Percentiles rank a stretch among this genome's conserved stretches.
Conservation (phyloP, 345 rosid species). For the Anastatica hierochuntica region DNA sequence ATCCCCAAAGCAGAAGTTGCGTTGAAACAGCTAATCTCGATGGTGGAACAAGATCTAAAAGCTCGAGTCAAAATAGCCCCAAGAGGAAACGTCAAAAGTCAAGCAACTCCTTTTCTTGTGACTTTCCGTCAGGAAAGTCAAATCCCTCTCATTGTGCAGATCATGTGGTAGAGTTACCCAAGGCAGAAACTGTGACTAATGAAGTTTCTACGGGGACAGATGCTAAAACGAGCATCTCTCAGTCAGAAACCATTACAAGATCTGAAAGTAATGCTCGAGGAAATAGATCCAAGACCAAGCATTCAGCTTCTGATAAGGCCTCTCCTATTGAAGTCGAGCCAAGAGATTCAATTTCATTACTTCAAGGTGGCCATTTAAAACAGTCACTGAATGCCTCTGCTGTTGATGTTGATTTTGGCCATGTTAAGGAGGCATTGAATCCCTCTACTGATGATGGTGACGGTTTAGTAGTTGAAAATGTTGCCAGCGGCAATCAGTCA, state of each 20-base stretch:
- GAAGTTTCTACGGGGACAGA: conserved; percentile 5
- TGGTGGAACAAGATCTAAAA: conserved; percentile 29
- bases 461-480: conserved; percentile 10
- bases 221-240: conserved; percentile 2
- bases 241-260: conserved; percentile 11
- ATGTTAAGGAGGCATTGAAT: conserved; percentile 3
- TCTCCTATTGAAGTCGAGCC: conserved; percentile 12
- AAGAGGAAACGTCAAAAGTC: conserved; percentile 16
- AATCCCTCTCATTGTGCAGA: conserved; percentile 8
- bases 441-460: conserved; percentile 5
- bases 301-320: conserved; percentile 8
- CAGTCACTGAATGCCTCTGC: conserved; percentile 9
- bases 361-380: conserved; percentile 6
- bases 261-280: neutral
- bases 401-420: conserved; percentile 1
- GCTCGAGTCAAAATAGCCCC: conserved; percentile 17
- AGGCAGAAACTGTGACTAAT: neutral
- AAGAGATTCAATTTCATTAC: conserved; percentile 8
- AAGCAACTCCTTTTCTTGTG: conserved; percentile 18
- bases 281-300: conserved; percentile 4
- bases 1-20: conserved; percentile 24
- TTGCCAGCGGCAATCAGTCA: conserved; percentile 10
- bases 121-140: neutral
- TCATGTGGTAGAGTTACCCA: conserved; percentile 15
- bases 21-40: conserved; percentile 19